phyloP scores from a whole-genome alignment of 2,329 filamentous ascomycete genomes.

The Exophiala sp. region DNA sequence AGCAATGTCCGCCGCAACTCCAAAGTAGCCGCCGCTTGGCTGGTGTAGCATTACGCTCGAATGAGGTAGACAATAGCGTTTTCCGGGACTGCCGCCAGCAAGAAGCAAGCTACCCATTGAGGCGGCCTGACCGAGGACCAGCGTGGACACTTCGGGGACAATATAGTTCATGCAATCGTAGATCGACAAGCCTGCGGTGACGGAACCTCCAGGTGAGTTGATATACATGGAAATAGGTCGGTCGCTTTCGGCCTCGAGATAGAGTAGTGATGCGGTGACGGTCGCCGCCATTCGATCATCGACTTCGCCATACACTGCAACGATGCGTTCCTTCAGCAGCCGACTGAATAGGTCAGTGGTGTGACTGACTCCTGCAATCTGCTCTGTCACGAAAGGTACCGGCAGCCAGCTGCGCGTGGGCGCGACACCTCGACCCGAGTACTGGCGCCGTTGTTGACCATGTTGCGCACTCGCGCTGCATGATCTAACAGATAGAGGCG shows the following conservation, averaged over 20 bases:
- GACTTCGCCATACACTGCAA: slow-evolving; percentile 25
- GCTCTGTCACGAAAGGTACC: slow-evolving; percentile 17
- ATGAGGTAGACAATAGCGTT: slow-evolving; percentile 87
- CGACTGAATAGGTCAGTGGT: slow-evolving; percentile 80
- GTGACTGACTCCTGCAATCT: slow-evolving; percentile 24
- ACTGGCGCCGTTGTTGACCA: slow-evolving; percentile 5
- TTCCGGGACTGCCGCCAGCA: slow-evolving; percentile 77
- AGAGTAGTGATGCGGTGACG: slow-evolving; percentile 92
- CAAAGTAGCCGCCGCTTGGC: slow-evolving; percentile 71
- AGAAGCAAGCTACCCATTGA: slow-evolving; percentile 92
- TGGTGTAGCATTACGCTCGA: slow-evolving; percentile 95
- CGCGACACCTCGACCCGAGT: slow-evolving; percentile 3
- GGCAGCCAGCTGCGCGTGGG: slow-evolving; percentile 21
- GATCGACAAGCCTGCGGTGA: slow-evolving; percentile 82
- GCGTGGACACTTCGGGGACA: slow-evolving; percentile 84
- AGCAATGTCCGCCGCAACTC: slow-evolving; percentile 75
- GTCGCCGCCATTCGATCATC: slow-evolving; percentile 89
- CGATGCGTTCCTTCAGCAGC: slow-evolving; percentile 61
- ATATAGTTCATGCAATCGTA: slow-evolving; percentile 99
- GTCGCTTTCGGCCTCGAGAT: slow-evolving; percentile 86
- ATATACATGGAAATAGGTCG: slow-evolving; percentile 97
- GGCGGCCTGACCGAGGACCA: slow-evolving; percentile 90
- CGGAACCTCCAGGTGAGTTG: slow-evolving; percentile 90
- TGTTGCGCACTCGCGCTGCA: slow-evolving; percentile 6
- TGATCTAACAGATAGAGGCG: slow-evolving; percentile 1